Evolutionary conservation across 192 early-diverging fungal species (phyloP), one percentile per base, ranked within the genome.

Genomic region (Backusella mclennaniae): DNA sequence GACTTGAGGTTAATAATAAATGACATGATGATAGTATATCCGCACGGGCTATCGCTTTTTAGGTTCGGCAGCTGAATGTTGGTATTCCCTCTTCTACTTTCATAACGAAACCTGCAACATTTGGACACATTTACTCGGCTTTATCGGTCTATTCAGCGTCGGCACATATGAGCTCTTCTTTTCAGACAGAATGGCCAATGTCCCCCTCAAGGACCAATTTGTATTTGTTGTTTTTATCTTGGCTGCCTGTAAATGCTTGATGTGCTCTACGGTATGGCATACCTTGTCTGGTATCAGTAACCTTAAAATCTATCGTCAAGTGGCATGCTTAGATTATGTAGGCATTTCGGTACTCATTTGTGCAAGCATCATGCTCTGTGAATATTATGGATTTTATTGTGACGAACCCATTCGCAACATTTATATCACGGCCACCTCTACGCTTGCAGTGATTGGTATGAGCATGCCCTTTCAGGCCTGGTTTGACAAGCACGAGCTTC

Each of bases 71-170:
- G 77, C 82, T 8, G 83, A 83, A 66, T 91, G 89, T 73, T 86
- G 87, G 69, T 73, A 85, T 73, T 90, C 90, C 17, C 84, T 90
- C 66, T 87, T 91, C 53, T 89, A 89, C 44, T 35, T 91, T 49
- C 91, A 92, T 76, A 92, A 92, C 69, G 91, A 92, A 75, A 88
- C 91, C 9, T 88, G 89, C 44, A 92, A 92, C 78, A 92, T 92
- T 73, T 92, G 85, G 80, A 89, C 90, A 19, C 90, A 92, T 82
- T 82, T 92, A 9, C 39, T 90, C 49, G 90, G 87, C 17, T 89
- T 90, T 49, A 73, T 89, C 59, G 85, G 88, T 70, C 88, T 92
- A 76, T 69, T 92, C 33, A 82, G 79, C 8, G 70, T 92, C 9
- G 88, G 87, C 15, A 77, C 84, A 33, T 85, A 89, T 71, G 84